These are phyloP conservation scores for Colletotrichum sansevieriae DNA, from an alignment of 2,329 filamentous ascomycete genomes.

Conservation along the genomic window DNA sequence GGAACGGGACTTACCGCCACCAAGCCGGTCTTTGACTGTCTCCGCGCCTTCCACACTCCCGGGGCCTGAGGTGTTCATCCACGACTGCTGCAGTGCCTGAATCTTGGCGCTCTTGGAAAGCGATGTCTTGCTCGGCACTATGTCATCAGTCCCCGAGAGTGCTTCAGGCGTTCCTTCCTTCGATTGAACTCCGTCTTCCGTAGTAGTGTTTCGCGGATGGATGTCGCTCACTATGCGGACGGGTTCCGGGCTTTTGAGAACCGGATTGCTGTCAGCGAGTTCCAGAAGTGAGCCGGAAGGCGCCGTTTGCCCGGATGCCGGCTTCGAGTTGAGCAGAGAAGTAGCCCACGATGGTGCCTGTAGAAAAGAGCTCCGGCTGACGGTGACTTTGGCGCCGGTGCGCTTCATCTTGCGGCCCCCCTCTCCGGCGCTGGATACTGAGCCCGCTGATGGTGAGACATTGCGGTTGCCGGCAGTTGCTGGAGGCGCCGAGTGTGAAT, in stretches of 20 bases:
- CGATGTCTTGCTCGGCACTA: conserved; percentile 16
- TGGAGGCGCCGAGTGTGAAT: background rate
- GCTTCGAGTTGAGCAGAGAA: conserved; percentile 15
- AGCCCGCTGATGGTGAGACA: conserved; percentile 17
- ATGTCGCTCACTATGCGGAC: conserved; percentile 46
- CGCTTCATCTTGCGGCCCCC: conserved; percentile 28
- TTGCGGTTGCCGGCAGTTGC: conserved; percentile 6
- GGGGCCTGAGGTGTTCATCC: conserved; percentile 44
- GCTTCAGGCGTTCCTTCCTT: background rate
- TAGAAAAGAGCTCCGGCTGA: conserved; percentile 11
- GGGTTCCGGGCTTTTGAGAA: conserved; percentile 12
- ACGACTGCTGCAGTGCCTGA: conserved; percentile 47
- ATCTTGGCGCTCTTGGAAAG: conserved; percentile 44
- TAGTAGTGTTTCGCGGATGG: background rate
- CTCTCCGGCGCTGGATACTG: conserved; percentile 26
- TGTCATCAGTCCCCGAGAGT: background rate
- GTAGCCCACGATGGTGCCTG: conserved; percentile 30
- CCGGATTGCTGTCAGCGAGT: background rate
- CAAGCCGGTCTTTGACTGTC: background rate
- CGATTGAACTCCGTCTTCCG: background rate
- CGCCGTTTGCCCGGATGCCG: background rate
- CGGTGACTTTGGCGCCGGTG: conserved; percentile 22
- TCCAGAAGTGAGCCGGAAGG: background rate
- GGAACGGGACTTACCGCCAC: background rate
- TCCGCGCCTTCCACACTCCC: background rate